These are phyloP conservation scores for Peronospora belbahrii DNA, from an alignment of 352 stramenopile genomes.

Conservation along the genomic window DNA sequence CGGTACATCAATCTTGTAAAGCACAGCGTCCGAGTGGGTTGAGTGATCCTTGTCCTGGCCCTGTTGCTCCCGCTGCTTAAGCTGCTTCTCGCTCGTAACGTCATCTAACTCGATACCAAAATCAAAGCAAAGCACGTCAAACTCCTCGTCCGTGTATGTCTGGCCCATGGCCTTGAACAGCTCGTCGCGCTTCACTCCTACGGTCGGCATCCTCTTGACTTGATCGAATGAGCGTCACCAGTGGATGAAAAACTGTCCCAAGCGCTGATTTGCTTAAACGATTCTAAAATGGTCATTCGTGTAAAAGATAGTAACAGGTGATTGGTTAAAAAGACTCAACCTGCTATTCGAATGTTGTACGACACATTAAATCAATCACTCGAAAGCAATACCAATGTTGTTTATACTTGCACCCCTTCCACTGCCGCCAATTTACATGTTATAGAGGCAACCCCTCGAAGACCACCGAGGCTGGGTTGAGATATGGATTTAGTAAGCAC, in stretches of 20 bases:
- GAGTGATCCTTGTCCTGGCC: slow-evolving; percentile 54
- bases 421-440: too few species aligned
- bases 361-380: too few species aligned
- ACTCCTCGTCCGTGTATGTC: slow-evolving; percentile 97
- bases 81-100: slow-evolving; percentile 82
- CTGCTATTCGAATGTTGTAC: too few species aligned
- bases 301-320: not conserved
- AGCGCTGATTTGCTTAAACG: not conserved
- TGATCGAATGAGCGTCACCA: slow-evolving; percentile 17
- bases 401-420: too few species aligned
- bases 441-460: too few species aligned
- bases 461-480: too few species aligned
- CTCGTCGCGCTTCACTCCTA: slow-evolving; percentile 94
- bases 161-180: slow-evolving; percentile 96
- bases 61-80: slow-evolving; percentile 76
- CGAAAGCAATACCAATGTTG: too few species aligned
- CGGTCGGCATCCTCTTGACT: slow-evolving; percentile 92
- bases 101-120: slow-evolving; percentile 98
- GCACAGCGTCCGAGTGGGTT: slow-evolving; percentile 78
- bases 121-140: slow-evolving; percentile 99
- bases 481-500: too few species aligned
- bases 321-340: not conserved
- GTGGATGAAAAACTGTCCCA: slow-evolving; percentile 4
- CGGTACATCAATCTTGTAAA: slow-evolving; percentile 99
- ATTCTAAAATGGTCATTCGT: not conserved